phyloP scores from a whole-genome alignment of 352 stramenopile species.

The Pythium volutum region DNA sequence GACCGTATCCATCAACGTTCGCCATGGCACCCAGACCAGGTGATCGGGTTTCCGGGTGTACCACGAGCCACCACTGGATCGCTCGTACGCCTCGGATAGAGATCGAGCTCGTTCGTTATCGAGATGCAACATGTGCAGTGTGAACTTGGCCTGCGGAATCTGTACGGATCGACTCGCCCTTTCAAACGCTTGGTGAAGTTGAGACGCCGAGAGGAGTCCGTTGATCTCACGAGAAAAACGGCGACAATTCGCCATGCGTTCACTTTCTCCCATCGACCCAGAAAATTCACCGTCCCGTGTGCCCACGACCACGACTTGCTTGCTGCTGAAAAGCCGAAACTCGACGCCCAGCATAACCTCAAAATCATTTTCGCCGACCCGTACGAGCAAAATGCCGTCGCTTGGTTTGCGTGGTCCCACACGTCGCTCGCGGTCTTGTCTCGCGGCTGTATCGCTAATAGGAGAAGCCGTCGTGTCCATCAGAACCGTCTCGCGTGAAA shows the following conservation, averaged over 20 bases:
- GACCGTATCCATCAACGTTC: slow-evolving; percentile 1
- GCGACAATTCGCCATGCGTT: not conserved
- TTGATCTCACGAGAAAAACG: slow-evolving; percentile 14
- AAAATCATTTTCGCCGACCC: slow-evolving; percentile 6
- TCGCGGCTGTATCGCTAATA: not conserved
- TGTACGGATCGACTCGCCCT: not conserved
- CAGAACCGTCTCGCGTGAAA: not conserved
- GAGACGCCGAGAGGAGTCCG: slow-evolving; percentile 2
- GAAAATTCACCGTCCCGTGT: too few species aligned
- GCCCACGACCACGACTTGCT: not conserved
- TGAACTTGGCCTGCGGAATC: slow-evolving; percentile 1
- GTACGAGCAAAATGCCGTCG: slow-evolving; percentile 1
- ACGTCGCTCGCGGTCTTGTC: not conserved
- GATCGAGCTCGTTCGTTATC: not conserved
- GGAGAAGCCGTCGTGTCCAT: not conserved
- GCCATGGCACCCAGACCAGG: slow-evolving; percentile 22
- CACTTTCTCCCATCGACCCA: not conserved
- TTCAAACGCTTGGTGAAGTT: not conserved
- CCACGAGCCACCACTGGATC: not conserved
- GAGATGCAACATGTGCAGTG: slow-evolving; percentile 12
- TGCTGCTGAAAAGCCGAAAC: slow-evolving; percentile 3
- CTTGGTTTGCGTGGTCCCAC: not conserved
- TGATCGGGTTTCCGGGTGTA: slow-evolving; percentile 8
- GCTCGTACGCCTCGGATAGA: slow-evolving; percentile 7
- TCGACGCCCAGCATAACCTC: slow-evolving; percentile 12